These are phyloP conservation scores for Ormosia semicastrata DNA, from an alignment of 306 rosid species.

Conservation along the genomic window DNA sequence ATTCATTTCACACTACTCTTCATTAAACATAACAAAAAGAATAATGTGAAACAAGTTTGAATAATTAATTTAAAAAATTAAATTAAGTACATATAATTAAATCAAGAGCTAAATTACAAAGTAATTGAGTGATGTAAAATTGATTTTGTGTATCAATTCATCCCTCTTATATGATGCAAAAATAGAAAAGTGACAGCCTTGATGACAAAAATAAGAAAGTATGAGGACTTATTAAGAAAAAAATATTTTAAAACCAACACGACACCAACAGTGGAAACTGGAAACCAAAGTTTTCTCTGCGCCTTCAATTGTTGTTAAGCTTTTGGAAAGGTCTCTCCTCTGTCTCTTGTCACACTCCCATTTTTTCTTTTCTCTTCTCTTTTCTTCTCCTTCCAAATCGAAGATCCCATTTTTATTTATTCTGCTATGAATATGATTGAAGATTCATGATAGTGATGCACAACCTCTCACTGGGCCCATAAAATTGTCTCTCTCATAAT, in stretches of 20 bases:
- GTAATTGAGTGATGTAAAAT: not conserved
- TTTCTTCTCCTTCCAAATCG: not conserved
- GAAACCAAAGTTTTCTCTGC: not conserved
- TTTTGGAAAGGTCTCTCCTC: not conserved
- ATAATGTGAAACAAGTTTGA: not conserved
- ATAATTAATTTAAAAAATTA: not conserved
- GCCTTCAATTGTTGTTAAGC: not conserved
- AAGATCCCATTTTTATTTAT: not conserved
- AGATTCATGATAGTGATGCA: conserved; percentile 23
- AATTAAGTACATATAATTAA: not conserved
- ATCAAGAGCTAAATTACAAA: not conserved
- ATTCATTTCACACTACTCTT: not conserved
- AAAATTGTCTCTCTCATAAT: not conserved
- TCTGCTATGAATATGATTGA: not conserved
- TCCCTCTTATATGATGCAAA: not conserved
- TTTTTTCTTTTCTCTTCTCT: not conserved
- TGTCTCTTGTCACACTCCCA: not conserved
- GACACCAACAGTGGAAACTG: too few species aligned
- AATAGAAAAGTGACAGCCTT: not conserved
- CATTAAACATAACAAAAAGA: not conserved
- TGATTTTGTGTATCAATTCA: not conserved
- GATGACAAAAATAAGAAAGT: not conserved
- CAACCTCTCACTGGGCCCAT: not conserved
- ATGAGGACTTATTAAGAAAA: conserved; percentile 1
- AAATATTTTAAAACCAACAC: not conserved